Percentiles rank a stretch among this genome's conserved stretches.
These are phyloP conservation scores for Termitomyces sp. DNA, from an alignment of 768 basidiomycete species.

Conservation along the genomic window DNA sequence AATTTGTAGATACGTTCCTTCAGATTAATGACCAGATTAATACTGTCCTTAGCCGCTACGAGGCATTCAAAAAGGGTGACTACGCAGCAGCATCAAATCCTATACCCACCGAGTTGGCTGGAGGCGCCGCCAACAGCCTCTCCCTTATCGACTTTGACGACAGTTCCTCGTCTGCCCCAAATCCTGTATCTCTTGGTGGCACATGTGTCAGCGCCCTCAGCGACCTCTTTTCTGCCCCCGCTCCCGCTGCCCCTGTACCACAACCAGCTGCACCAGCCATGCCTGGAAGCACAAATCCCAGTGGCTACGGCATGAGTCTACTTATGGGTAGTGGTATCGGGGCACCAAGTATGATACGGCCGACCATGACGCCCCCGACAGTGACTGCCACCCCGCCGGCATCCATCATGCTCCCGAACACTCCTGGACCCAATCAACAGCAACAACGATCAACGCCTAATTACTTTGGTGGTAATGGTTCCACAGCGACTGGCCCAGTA, in stretches of 20 bases:
- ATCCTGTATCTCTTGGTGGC: conserved; percentile 12
- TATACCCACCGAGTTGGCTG: conserved; percentile 56
- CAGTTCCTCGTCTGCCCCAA: conserved; percentile 16
- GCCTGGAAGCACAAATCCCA: neutral
- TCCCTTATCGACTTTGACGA: conserved; percentile 84
- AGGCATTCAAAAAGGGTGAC: conserved; percentile 91
- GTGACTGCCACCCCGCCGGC: conserved; percentile 31
- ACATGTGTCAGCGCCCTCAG: conserved; percentile 50
- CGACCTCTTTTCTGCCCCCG: conserved; percentile 45
- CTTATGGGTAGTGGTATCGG: conserved; percentile 14
- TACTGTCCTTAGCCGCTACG: conserved; percentile 82
- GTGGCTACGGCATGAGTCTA: conserved; percentile 11
- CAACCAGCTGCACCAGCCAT: conserved; percentile 8
- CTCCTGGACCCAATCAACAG: conserved; percentile 18
- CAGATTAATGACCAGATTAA: conserved; percentile 99
- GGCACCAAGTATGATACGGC: conserved; percentile 11
- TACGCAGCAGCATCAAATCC: conserved; percentile 63
- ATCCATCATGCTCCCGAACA: conserved; percentile 33
- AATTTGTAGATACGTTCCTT: conserved; percentile 74
- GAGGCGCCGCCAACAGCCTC: conserved; percentile 23
- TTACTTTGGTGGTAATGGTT: conserved; percentile 22
- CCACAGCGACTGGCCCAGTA: conserved; percentile 15
- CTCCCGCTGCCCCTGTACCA: conserved; percentile 18
- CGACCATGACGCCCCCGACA: conserved; percentile 18
- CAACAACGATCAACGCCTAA: conserved; percentile 18